Conservation (phyloP, 345 rosid species). For the Euphorbia peplus region DNA sequence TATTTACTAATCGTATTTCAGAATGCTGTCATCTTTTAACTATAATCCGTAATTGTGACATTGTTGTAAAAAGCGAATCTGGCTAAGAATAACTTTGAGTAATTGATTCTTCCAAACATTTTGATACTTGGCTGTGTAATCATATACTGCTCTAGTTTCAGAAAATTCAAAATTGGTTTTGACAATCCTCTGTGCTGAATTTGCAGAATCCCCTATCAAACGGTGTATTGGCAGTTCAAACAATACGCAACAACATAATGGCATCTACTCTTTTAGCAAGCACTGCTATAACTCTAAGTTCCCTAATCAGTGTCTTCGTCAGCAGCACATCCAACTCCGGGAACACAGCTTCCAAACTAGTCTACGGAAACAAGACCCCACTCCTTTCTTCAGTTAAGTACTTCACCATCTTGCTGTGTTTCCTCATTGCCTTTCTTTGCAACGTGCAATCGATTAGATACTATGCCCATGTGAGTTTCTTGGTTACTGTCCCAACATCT, state of each 20-base stretch:
- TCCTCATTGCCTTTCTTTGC: constrained; percentile 88
- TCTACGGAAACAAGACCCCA: constrained; percentile 62
- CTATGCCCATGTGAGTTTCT: constrained; percentile 85
- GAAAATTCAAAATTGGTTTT: neutral
- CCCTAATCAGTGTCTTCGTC: constrained; percentile 74
- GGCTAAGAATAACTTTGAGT: too few relatives aligned
- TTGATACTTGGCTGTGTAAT: too few relatives aligned
- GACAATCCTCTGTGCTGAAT: neutral
- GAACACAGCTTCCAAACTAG: constrained; percentile 34
- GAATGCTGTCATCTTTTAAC: too few relatives aligned
- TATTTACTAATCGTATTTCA: too few relatives aligned
- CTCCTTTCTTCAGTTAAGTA: constrained; percentile 66
- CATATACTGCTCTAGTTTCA: neutral
- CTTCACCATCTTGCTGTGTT: constrained; percentile 73
- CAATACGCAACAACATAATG: constrained; percentile 94
- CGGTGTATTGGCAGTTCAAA: constrained; percentile 82
- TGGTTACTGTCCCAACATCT: constrained; percentile 63
- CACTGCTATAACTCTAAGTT: constrained; percentile 86
- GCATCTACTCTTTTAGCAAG: constrained; percentile 93
- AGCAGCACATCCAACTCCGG: constrained; percentile 61
- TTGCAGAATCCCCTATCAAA: constrained; percentile 86
- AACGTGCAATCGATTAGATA: constrained; percentile 89
- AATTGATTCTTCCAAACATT: too few relatives aligned
- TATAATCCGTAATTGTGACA: too few relatives aligned
- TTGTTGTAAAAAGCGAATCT: too few relatives aligned